Percentiles rank a stretch among this genome's conserved stretches.
These are phyloP conservation scores for Phialophora verrucosa DNA, from an alignment of 2,329 filamentous ascomycete species.

Conservation along the genomic window DNA sequence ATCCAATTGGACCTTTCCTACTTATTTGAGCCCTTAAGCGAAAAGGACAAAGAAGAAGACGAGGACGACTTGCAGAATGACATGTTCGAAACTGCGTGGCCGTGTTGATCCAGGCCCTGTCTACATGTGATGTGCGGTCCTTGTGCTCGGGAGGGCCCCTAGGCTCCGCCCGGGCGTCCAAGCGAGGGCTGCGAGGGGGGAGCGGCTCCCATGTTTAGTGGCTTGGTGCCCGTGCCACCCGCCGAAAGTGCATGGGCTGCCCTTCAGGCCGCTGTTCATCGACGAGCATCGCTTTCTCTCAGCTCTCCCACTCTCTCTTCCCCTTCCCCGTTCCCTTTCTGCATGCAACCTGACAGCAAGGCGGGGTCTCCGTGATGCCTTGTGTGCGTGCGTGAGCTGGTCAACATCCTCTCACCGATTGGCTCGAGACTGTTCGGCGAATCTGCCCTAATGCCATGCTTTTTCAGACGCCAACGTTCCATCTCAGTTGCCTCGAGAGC, in stretches of 20 bases:
- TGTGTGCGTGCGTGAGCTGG: constrained; percentile 1
- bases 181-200: constrained; percentile 3
- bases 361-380: constrained; percentile 8
- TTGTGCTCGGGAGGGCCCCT: constrained; percentile 2
- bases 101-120: neutral
- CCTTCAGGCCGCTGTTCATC: constrained; percentile 1
- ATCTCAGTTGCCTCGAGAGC: constrained; percentile 15
- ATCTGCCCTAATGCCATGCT: neutral
- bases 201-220: neutral
- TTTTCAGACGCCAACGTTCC: constrained; percentile 2
- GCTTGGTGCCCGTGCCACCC: neutral
- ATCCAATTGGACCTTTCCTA: constrained; percentile 9
- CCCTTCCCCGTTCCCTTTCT: neutral
- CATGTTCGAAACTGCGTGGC: neutral
- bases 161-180: neutral
- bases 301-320: neutral
- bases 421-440: neutral
- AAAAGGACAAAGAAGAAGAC: constrained; percentile 10
- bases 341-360: constrained; percentile 6
- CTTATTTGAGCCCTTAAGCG: constrained; percentile 14
- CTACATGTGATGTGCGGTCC: neutral
- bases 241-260: neutral
- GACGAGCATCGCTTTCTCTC: neutral
- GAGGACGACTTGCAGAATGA: constrained; percentile 10
- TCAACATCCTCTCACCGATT: neutral